A percentile compares a stretch with the other conserved stretches of the same genome.
Evolutionary conservation across 163 green algal genomes (phyloP).

Genomic region (Chlamydomonas reinhardtii): DNA sequence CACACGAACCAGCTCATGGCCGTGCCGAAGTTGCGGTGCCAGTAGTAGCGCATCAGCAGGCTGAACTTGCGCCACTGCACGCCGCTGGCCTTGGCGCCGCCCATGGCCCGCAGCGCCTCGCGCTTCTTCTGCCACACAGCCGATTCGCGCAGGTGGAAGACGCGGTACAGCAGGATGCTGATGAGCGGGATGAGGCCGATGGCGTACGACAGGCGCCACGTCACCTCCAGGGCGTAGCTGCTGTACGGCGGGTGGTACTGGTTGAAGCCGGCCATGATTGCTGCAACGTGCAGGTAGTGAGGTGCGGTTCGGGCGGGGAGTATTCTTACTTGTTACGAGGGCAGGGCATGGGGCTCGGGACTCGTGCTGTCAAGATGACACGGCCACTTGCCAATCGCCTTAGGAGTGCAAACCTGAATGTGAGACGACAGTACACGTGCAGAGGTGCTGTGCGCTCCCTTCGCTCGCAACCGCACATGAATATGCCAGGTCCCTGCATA

Average conservation of each 20-base stretch:
- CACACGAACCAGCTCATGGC: constrained; percentile 46
- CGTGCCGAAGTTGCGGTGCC: constrained; percentile 42
- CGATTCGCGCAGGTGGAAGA: constrained; percentile 38
- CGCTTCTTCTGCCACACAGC: constrained; percentile 42
- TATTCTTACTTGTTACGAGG: no score
- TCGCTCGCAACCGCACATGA: no score
- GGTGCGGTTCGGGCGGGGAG: no score
- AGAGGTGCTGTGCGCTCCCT: no score
- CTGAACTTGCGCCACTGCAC: constrained; percentile 32
- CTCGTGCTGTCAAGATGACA: no score
- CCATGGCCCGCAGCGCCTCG: constrained; percentile 45
- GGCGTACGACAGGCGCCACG: constrained; percentile 50
- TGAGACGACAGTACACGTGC: no score
- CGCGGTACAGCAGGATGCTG: constrained; percentile 39
- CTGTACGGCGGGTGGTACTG: constrained; percentile 14
- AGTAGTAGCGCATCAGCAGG: constrained; percentile 46
- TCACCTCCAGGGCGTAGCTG: constrained; percentile 24
- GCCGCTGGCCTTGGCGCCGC: neutral
- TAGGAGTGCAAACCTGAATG: no score
- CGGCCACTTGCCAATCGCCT: no score
- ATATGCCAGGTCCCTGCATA: no score
- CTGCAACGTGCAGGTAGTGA: neutral
- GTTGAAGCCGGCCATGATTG: constrained; percentile 1
- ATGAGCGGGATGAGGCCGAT: constrained; percentile 42
- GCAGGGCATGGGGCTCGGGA: no score